A percentile compares a stretch with the other conserved stretches of the same genome.
phyloP scores from a whole-genome alignment of 805 yeast species.

The Starmerella khaoyaiensis region DNA sequence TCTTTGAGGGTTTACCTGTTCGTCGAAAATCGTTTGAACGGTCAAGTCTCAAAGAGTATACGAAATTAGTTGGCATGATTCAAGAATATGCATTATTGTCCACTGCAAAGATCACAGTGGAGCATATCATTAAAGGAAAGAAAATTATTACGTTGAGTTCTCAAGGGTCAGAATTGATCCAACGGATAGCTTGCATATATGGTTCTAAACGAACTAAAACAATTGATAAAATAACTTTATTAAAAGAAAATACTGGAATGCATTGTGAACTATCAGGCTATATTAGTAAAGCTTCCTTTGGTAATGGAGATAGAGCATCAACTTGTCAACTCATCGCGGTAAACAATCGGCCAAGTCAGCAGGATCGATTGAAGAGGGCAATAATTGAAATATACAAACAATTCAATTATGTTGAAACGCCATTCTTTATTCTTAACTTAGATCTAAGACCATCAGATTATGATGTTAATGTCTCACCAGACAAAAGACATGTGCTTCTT shows the following conservation, averaged over 20 bases:
- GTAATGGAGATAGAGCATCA: conserved; percentile 54
- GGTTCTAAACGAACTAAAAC: conserved; percentile 57
- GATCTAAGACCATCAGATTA: conserved; percentile 33
- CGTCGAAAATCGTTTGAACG: conserved; percentile 60
- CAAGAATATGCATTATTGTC: conserved; percentile 57
- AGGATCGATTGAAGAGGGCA: conserved; percentile 42
- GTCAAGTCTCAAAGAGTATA: conserved; percentile 57
- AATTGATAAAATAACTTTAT: conserved; percentile 38
- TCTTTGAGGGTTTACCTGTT: conserved; percentile 70
- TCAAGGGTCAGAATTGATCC: conserved; percentile 36
- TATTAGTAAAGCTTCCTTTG: conserved; percentile 67
- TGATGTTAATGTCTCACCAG: conserved; percentile 91
- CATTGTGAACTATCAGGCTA: conserved; percentile 34
- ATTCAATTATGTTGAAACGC: conserved; percentile 61
- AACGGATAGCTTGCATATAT: conserved; percentile 50
- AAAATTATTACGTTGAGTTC: conserved; percentile 26
- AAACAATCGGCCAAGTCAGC: conserved; percentile 60
- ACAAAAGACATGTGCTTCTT: conserved; percentile 59
- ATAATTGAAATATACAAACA: conserved; percentile 62
- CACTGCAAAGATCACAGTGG: conserved; percentile 47
- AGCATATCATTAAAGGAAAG: conserved; percentile 32
- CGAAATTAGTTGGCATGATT: conserved; percentile 47
- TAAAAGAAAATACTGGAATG: background rate
- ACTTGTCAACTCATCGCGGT: conserved; percentile 69
- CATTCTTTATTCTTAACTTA: conserved; percentile 54